Conservation (phyloP, 371 early-diverging fungal genomes). For the Coemansia sp. region DNA sequence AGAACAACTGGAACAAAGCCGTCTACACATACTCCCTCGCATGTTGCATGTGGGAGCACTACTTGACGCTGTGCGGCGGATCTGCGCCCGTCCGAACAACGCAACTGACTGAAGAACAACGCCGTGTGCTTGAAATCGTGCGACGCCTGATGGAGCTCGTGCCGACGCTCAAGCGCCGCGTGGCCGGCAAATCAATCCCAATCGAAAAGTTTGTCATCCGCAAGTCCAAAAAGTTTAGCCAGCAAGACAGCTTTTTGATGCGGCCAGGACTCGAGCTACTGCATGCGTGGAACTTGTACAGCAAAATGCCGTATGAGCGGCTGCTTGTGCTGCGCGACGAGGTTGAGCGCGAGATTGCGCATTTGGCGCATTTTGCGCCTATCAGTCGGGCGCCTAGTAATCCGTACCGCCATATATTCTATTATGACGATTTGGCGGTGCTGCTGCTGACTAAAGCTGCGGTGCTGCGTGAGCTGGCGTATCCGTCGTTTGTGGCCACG, state of each 20-base stretch:
- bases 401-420: conserved; percentile 54
- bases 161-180: conserved; percentile 60
- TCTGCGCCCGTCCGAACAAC: conserved; percentile 3
- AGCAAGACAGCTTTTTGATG: conserved; percentile 61
- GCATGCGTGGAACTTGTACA: conserved; percentile 62
- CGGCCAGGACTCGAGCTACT: conserved; percentile 71
- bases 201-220: conserved; percentile 78
- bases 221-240: conserved; percentile 66
- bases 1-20: conserved; percentile 78
- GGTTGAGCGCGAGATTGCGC: conserved; percentile 55
- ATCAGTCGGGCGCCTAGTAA: conserved; percentile 1
- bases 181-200: conserved; percentile 78
- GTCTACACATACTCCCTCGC: conserved; percentile 70
- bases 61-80: conserved; percentile 22
- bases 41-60: conserved; percentile 56
- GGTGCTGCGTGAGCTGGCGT: conserved; percentile 55
- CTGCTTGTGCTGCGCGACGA: conserved; percentile 53
- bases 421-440: conserved; percentile 71
- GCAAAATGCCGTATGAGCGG: conserved; percentile 57
- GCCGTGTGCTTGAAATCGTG: conserved; percentile 9
- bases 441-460: conserved; percentile 61
- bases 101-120: conserved; percentile 4
- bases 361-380: conserved; percentile 19
- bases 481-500: conserved; percentile 13
- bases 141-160: conserved; percentile 59